Percentiles rank a stretch among this genome's conserved stretches.
phyloP scores from a whole-genome alignment of 495 filamentous ascomycete species.

The Rostrohypoxylon terebratum region DNA sequence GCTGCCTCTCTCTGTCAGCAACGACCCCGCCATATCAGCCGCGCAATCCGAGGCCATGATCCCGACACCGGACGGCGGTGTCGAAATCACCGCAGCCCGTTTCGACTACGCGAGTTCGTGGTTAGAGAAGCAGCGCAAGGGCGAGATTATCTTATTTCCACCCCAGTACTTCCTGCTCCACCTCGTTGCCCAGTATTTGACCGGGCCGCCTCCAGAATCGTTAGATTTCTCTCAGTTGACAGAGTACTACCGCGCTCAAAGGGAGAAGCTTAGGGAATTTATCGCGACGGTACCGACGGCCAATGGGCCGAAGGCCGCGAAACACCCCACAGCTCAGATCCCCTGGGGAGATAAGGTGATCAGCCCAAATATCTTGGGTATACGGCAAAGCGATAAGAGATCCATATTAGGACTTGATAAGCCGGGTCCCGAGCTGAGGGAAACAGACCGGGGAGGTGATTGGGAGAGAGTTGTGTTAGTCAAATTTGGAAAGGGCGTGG shows the following conservation, averaged over 20 bases:
- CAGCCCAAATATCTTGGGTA: conserved; percentile 70
- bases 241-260: conserved; percentile 64
- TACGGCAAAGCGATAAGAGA: conserved; percentile 65
- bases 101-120: conserved; percentile 78
- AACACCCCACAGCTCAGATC: conserved; percentile 57
- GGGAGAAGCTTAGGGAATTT: conserved; percentile 69
- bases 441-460: conserved; percentile 72
- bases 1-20: conserved; percentile 70
- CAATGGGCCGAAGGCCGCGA: conserved; percentile 25
- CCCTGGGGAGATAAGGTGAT: conserved; percentile 85
- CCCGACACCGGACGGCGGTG: conserved; percentile 81
- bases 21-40: conserved; percentile 53
- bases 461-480: conserved; percentile 79
- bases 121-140: conserved; percentile 68
- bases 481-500: conserved; percentile 67
- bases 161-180: conserved; percentile 87
- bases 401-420: conserved; percentile 75
- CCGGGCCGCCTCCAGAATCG: conserved; percentile 52
- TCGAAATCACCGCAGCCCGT: conserved; percentile 84
- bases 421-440: conserved; percentile 77
- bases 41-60: conserved; percentile 52
- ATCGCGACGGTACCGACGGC: conserved; percentile 56
- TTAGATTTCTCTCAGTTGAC: conserved; percentile 41
- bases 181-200: conserved; percentile 71
- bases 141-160: conserved; percentile 86